Base-by-base conservation (phyloP, 1,284 basidiomycete genomes). In the Leccinum fuscescens region DNA sequence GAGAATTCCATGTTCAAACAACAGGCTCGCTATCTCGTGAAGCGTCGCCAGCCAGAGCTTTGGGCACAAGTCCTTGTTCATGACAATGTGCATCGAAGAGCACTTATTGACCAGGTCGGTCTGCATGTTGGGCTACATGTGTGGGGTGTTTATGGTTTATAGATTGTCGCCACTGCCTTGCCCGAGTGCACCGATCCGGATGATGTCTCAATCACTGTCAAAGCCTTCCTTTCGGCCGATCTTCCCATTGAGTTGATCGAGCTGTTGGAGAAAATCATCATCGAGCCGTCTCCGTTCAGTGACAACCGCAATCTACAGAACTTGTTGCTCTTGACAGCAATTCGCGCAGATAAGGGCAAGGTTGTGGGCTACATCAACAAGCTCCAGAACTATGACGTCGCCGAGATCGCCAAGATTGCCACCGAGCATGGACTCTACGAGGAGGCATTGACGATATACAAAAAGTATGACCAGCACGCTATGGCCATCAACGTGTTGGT, bases 1-100 rank as follows among this genome's bases (percentile, higher is more conserved):
- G 96, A 98, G 69, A 99, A 99, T 80, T 91, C 95, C 35, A 99
- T 99, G 97, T 99, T 97, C 86, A 99, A 99, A 80, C 96, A 99
- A 74, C 97, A 99, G 78, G 93, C 97, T 57, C 89, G 97, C 44
- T 99, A 99, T 79, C 88, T 99, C 64, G 94, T 98, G 73, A 98
- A 96, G 80, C 89, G 97, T 66, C 92, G 96, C 64, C 90, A 96
- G 66, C 87, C 93, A 24, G 96, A 99, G 66, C 88, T 99, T 51
- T 99, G 97, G 97, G 88, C 90, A 3, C 94, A 98, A 78, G 97
- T 99, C 46, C 88, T 99, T 58, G 82, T 86, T 24, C 83, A 87
- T 7, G 95, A 96, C 69, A 98, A 97, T 72, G 86, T 95, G 55
- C 89, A 99, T 75, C 93, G 95, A 64, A 90, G 96, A 65, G 88